phyloP scores from a whole-genome alignment of 148 eudicot species.

The Salicornia ramosissima region DNA sequence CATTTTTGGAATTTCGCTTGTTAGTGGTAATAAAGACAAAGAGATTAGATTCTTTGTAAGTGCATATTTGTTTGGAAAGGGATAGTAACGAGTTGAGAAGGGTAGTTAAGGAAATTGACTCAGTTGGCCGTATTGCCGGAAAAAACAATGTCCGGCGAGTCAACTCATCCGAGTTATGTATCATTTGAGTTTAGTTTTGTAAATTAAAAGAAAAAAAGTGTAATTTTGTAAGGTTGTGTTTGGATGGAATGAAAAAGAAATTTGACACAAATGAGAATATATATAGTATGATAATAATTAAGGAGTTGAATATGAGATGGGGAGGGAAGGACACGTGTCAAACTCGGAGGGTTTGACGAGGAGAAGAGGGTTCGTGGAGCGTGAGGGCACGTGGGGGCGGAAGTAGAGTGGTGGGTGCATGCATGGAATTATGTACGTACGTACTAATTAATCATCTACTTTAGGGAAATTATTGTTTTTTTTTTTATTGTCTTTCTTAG shows the following conservation, averaged over 20 bases:
- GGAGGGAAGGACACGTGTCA: constrained; percentile 31
- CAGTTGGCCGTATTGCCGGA: constrained; percentile 51
- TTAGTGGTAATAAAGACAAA: constrained; percentile 33
- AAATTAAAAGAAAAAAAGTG: neutral
- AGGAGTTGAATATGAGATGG: neutral
- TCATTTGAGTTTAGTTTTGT: constrained; percentile 30
- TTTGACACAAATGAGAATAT: neutral
- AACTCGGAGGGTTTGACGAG: neutral
- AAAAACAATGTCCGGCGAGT: constrained; percentile 68
- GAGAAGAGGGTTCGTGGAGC: neutral
- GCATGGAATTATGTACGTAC: constrained; percentile 22
- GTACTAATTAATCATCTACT: too few relatives aligned
- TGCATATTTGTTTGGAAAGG: constrained; percentile 36
- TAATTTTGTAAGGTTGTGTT: neutral
- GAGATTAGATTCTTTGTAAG: constrained; percentile 26
- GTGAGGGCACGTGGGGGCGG: constrained; percentile 27
- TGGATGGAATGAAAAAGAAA: constrained; percentile 8
- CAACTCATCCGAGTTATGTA: constrained; percentile 25
- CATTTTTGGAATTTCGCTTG: constrained; percentile 34
- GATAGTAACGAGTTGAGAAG: constrained; percentile 46
- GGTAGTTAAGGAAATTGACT: constrained; percentile 33
- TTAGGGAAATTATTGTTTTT: too few relatives aligned
- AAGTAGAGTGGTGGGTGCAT: constrained; percentile 16
- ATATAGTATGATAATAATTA: neutral
- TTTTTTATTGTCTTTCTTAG: neutral